phyloP scores from a whole-genome alignment of 2,329 filamentous ascomycete species.

The Diaporthe citrichinensis region DNA sequence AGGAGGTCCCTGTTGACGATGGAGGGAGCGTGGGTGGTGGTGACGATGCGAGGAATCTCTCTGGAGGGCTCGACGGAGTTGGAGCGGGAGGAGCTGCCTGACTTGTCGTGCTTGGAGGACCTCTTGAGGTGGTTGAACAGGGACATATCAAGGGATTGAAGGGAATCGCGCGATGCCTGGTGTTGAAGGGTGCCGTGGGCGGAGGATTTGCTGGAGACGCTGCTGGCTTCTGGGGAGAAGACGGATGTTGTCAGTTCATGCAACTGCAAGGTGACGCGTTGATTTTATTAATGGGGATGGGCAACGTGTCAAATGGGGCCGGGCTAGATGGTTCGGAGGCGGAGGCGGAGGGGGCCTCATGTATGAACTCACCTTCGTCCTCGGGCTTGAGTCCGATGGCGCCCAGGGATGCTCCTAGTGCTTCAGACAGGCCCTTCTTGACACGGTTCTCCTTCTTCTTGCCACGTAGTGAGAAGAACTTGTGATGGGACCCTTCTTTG shows the following conservation, averaged over 20 bases:
- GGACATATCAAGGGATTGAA: slow-evolving; percentile 42
- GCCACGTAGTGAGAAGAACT: slow-evolving; percentile 42
- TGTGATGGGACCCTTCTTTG: slow-evolving; percentile 41
- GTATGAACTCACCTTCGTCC: slow-evolving; percentile 40
- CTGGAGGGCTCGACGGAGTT: slow-evolving; percentile 38
- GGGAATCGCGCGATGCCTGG: slow-evolving; percentile 40
- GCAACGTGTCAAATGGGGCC: slow-evolving; percentile 39
- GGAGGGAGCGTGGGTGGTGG: slow-evolving; percentile 41
- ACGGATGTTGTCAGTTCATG: slow-evolving; percentile 38
- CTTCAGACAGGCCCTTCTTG: slow-evolving; percentile 41
- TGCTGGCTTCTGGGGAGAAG: slow-evolving; percentile 38
- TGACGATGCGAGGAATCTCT: slow-evolving; percentile 40
- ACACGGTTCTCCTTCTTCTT: slow-evolving; percentile 41
- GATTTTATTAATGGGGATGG: slow-evolving; percentile 41
- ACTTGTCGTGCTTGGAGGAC: slow-evolving; percentile 38
- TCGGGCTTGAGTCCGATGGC: slow-evolving; percentile 39
- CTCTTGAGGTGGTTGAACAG: slow-evolving; percentile 41
- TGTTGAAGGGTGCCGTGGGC: slow-evolving; percentile 39
- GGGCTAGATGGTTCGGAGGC: neutral
- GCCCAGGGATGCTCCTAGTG: slow-evolving; percentile 40
- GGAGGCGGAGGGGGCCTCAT: neutral
- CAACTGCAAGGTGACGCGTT: slow-evolving; percentile 34
- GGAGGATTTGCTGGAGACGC: slow-evolving; percentile 40
- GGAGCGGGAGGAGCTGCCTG: slow-evolving; percentile 38
- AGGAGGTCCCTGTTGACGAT: slow-evolving; percentile 39